A percentile compares a stretch with the other conserved stretches of the same genome.
These are phyloP conservation scores for Fusarium avenaceum DNA, from an alignment of 2,329 filamentous ascomycete species.

Conservation along the genomic window DNA sequence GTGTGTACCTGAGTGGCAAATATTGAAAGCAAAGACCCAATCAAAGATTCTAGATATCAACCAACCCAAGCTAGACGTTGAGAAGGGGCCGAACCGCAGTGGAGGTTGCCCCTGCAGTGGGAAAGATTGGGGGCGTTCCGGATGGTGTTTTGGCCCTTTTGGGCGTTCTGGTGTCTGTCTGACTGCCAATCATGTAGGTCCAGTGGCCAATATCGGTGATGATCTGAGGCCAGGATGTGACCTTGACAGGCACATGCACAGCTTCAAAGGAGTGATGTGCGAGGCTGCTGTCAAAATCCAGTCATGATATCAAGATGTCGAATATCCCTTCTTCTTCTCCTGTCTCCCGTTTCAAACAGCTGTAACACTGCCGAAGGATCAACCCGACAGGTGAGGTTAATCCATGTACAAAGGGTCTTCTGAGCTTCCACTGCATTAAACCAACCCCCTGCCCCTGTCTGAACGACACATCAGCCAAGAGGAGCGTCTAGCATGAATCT, in stretches of 20 bases:
- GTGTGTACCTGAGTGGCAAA: constrained; percentile 35
- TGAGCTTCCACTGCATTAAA: constrained; percentile 16
- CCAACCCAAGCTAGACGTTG: constrained; percentile 27
- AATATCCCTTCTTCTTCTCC: constrained; percentile 3
- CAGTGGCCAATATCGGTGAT: constrained; percentile 34
- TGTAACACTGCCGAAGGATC: constrained; percentile 9
- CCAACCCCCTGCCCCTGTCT: constrained; percentile 31
- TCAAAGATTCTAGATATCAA: constrained; percentile 23
- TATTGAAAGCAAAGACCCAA: constrained; percentile 15
- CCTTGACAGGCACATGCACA: constrained; percentile 36
- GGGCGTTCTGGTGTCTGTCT: constrained; percentile 22
- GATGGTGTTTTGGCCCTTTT: not conserved
- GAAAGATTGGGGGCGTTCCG: constrained; percentile 33
- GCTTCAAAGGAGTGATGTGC: constrained; percentile 8
- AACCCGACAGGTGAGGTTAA: constrained; percentile 7
- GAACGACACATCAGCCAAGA: constrained; percentile 24
- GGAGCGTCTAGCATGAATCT: constrained; percentile 26
- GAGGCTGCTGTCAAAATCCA: constrained; percentile 1
- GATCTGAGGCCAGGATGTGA: constrained; percentile 42
- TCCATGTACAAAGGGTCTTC: constrained; percentile 36
- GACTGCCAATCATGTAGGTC: constrained; percentile 32
- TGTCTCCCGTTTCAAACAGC: constrained; percentile 1
- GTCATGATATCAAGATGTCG: constrained; percentile 1
- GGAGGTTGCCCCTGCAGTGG: constrained; percentile 44
- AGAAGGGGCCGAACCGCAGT: constrained; percentile 42